Evolutionary conservation across 805 yeast genomes (phyloP).

Genomic region (Yarrowia keelungensis): DNA sequence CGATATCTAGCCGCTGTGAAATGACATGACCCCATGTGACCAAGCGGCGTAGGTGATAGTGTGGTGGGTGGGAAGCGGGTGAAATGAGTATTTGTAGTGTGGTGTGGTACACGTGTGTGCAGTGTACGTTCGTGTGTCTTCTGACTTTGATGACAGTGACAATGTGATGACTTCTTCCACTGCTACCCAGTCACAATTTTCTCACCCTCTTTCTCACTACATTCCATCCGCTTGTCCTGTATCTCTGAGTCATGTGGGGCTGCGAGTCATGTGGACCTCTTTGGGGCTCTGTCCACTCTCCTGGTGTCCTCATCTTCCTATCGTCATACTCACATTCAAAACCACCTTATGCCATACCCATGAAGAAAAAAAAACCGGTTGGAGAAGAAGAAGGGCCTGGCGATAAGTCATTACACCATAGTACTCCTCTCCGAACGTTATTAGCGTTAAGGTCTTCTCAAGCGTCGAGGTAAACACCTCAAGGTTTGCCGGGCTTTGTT

Average conservation of each 20-base stretch:
- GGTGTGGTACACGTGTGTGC: too few species aligned
- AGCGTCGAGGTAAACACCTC: conserved; percentile 35
- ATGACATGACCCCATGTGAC: conserved; percentile 25
- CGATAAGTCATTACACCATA: conserved; percentile 31
- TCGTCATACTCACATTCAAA: conserved; percentile 34
- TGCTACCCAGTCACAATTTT: not conserved
- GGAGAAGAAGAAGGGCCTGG: conserved; percentile 24
- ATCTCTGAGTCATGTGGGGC: conserved; percentile 21
- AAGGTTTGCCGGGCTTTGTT: conserved; percentile 15
- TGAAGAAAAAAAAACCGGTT: conserved; percentile 7
- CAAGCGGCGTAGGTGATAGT: not conserved
- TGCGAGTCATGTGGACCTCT: not conserved
- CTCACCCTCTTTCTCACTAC: not conserved
- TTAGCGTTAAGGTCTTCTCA: not conserved
- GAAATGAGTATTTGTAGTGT: too few species aligned
- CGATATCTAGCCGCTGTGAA: not conserved
- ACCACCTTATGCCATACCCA: conserved; percentile 31
- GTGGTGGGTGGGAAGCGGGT: too few species aligned
- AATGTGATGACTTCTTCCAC: too few species aligned
- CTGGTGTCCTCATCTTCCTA: too few species aligned
- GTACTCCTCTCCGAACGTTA: conserved; percentile 24
- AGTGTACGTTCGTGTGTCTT: not conserved
- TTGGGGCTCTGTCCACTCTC: too few species aligned
- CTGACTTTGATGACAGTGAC: not conserved
- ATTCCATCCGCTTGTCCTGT: not conserved